Conservation (phyloP, 805 yeast species). For the Lachancea sp. region DNA sequence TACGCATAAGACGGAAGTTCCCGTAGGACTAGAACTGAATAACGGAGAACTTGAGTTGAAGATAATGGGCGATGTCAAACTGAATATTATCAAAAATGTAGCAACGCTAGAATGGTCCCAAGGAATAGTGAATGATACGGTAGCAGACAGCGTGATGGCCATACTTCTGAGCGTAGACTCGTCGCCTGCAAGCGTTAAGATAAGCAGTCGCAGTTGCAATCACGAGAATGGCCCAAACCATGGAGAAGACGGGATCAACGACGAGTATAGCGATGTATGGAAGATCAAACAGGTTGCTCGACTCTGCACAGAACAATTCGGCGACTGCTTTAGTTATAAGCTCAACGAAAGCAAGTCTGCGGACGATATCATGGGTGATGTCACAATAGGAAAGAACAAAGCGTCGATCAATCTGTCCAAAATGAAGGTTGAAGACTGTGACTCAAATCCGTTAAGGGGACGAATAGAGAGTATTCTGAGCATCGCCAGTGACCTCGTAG, state of each 20-base stretch:
- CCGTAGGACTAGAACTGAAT: not conserved
- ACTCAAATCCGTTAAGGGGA: slow-evolving; percentile 68
- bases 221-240: slow-evolving; percentile 34
- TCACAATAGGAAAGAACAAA: slow-evolving; percentile 66
- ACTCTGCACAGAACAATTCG: slow-evolving; percentile 79
- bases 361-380: slow-evolving; percentile 42
- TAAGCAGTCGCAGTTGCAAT: slow-evolving; percentile 56
- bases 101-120: slow-evolving; percentile 87
- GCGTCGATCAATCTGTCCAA: slow-evolving; percentile 63
- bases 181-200: slow-evolving; percentile 88
- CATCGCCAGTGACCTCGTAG: slow-evolving; percentile 73
- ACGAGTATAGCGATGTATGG: slow-evolving; percentile 22
- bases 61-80: slow-evolving; percentile 59
- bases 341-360: slow-evolving; percentile 25
- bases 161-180: slow-evolving; percentile 88
- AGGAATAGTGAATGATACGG: slow-evolving; percentile 80
- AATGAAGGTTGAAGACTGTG: slow-evolving; percentile 60
- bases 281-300: slow-evolving; percentile 51
- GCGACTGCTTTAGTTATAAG: slow-evolving; percentile 50
- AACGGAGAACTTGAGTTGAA: slow-evolving; percentile 39
- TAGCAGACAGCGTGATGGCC: slow-evolving; percentile 91
- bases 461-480: slow-evolving; percentile 75
- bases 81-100: slow-evolving; percentile 41
- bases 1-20: slow-evolving; percentile 12
- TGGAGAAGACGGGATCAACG: slow-evolving; percentile 20